phyloP scores from a whole-genome alignment of 345 rosid genomes.

The Psidium guajava region DNA sequence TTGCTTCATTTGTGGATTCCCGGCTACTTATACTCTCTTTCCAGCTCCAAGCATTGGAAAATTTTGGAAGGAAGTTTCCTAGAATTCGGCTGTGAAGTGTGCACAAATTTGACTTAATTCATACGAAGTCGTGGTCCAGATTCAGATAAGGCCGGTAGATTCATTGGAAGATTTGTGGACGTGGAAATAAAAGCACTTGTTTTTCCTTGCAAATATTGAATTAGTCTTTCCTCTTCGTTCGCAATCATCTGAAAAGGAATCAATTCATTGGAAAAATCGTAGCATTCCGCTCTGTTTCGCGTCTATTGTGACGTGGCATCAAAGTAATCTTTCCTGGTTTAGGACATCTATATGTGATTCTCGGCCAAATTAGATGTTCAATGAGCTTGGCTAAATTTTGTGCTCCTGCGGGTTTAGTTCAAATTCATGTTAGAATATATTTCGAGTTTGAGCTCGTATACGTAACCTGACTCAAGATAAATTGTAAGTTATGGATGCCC shows the following conservation, averaged over 20 bases:
- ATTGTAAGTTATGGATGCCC: too few species aligned
- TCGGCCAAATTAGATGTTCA: too few species aligned
- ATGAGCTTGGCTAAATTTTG: too few species aligned
- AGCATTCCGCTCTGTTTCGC: not conserved
- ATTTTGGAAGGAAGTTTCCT: not conserved
- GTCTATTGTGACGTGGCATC: not conserved
- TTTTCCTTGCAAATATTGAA: not conserved
- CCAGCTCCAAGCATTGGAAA: not conserved
- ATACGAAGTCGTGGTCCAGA: too few species aligned
- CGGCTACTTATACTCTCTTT: not conserved
- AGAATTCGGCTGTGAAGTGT: not conserved
- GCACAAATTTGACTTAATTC: not conserved
- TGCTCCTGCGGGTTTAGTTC: too few species aligned
- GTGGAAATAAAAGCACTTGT: too few species aligned
- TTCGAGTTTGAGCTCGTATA: too few species aligned
- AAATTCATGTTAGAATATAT: too few species aligned
- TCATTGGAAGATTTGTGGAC: too few species aligned
- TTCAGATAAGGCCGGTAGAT: too few species aligned
- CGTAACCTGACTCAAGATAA: too few species aligned
- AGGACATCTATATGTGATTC: too few species aligned
- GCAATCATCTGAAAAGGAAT: not conserved
- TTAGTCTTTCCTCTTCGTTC: not conserved
- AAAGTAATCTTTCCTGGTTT: not conserved
- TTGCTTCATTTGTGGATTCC: not conserved
- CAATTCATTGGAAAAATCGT: not conserved